Base-by-base conservation (phyloP, 768 basidiomycete species). In the Lentinula detonsa region DNA sequence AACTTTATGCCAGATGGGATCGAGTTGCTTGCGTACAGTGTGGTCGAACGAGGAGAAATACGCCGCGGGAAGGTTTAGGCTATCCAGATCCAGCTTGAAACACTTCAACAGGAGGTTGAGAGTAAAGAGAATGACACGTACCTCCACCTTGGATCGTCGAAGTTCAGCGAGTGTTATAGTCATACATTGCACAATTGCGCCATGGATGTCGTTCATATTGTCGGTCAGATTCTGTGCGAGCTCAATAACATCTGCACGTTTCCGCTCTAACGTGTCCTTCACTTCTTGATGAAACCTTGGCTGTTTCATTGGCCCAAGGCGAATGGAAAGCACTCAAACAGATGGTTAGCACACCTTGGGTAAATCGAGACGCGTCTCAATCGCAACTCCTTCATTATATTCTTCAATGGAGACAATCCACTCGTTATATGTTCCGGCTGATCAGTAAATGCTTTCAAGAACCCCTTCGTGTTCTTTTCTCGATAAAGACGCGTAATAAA, bases 1-100 rank as follows among this genome's bases (percentile, higher is more conserved):
- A 31, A 96, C 95, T 74, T 94, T 93, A 72, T 98, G 95, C 96
- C 97, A 98, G 6, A 97, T 89, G 0, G 94, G 82, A 71, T 97
- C 93, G 7, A 98, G 83, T 67, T 95, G 93, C 35, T 85, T 83
- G 3, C 95, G 85, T 2, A 98, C 94, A 54, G 96, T 81, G 18
- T 83, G 75, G 68, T 98, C 95, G 68, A 98, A 99, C 1, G 91
- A 93, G 37, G 86, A 85, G 72, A 98, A 98, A 67, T 98, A 95
- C 0, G 95, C 93, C 66, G 90, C 95, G 68, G 97, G 91, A 51
- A 98, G 83, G 28, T 84, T 94, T 61, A 98, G 79, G 63, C 97
- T 95, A 65, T 98, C 96, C 15, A 98, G 78, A 57, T 98, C 96
- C 21, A 98, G 84, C 94, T 98, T 69, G n/a, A 35, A 1, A 18